Percentiles rank a stretch among this genome's conserved stretches.
Conservation (phyloP, 441 rosid species). For the Flueggea neowawraea region DNA sequence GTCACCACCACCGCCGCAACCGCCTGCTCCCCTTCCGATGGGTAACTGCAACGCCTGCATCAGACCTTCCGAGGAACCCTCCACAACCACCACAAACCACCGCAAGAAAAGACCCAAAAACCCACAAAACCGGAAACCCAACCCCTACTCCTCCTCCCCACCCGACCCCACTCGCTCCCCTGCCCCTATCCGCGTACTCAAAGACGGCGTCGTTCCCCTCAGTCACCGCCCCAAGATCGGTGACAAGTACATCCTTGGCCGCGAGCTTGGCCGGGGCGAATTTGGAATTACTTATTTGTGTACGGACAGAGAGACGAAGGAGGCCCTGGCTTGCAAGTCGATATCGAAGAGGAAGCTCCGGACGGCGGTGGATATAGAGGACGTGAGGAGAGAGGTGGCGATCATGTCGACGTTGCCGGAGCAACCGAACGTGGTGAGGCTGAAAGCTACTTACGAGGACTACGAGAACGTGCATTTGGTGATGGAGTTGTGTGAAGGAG, state of each 20-base stretch:
- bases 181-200: conserved; percentile 61
- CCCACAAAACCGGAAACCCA: conserved; percentile 35
- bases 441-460: conserved; percentile 88
- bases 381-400: conserved; percentile 86
- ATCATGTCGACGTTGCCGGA: conserved; percentile 87
- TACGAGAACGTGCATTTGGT: conserved; percentile 83
- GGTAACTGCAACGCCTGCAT: conserved; percentile 94
- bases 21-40: conserved; percentile 25
- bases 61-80: conserved; percentile 29
- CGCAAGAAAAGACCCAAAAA: conserved; percentile 33
- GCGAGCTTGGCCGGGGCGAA: conserved; percentile 95
- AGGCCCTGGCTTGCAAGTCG: conserved; percentile 86
- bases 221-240: conserved; percentile 66
- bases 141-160: conserved; percentile 43
- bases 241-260: conserved; percentile 79
- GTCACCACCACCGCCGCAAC: no score
- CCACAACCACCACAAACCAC: conserved; percentile 22
- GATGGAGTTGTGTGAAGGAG: conserved; percentile 97
- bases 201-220: conserved; percentile 51
- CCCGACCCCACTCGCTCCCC: conserved; percentile 37
- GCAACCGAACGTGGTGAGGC: conserved; percentile 78
- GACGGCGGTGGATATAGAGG: conserved; percentile 85
- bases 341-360: conserved; percentile 85
- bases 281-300: conserved; percentile 94
- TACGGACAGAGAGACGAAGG: conserved; percentile 76